Percentiles rank a stretch among this genome's conserved stretches.
Conservation (phyloP, 352 stramenopile genomes). For the Phytophthora lateralis region DNA sequence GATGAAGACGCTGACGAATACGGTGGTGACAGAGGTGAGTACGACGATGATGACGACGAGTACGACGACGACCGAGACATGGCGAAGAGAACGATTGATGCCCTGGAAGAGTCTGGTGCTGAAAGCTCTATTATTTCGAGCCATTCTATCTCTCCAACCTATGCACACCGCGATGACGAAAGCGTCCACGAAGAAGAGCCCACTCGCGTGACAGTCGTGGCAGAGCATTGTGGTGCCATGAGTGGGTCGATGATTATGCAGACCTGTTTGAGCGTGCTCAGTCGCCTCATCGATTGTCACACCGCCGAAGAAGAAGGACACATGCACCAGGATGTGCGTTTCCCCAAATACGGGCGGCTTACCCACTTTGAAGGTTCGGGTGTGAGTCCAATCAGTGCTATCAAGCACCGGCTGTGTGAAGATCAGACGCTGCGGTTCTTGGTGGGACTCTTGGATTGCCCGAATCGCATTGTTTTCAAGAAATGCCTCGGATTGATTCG, state of each 20-base stretch:
- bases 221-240: conserved; percentile 80
- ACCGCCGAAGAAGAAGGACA: conserved; percentile 82
- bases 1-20: conserved; percentile 45
- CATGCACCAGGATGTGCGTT: conserved; percentile 78
- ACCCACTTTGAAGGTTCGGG: conserved; percentile 84
- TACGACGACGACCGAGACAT: conserved; percentile 49
- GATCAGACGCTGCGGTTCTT: conserved; percentile 82
- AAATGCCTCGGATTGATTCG: conserved; percentile 83
- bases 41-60: conserved; percentile 45
- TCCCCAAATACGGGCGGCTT: conserved; percentile 77
- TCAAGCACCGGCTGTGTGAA: conserved; percentile 79
- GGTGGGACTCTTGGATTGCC: conserved; percentile 79
- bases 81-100: conserved; percentile 66
- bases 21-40: conserved; percentile 46
- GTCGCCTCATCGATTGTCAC: conserved; percentile 83
- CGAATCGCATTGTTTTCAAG: conserved; percentile 87
- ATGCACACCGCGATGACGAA: conserved; percentile 38
- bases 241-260: conserved; percentile 89
- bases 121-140: conserved; percentile 55
- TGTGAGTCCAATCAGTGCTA: conserved; percentile 76
- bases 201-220: conserved; percentile 72
- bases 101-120: conserved; percentile 60
- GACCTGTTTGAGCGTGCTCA: conserved; percentile 84
- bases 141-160: conserved; percentile 37
- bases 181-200: conserved; percentile 44